Percentiles rank a stretch among this genome's conserved stretches.
phyloP scores from a whole-genome alignment of 805 yeast species.

The Babjeviella inositovora region DNA sequence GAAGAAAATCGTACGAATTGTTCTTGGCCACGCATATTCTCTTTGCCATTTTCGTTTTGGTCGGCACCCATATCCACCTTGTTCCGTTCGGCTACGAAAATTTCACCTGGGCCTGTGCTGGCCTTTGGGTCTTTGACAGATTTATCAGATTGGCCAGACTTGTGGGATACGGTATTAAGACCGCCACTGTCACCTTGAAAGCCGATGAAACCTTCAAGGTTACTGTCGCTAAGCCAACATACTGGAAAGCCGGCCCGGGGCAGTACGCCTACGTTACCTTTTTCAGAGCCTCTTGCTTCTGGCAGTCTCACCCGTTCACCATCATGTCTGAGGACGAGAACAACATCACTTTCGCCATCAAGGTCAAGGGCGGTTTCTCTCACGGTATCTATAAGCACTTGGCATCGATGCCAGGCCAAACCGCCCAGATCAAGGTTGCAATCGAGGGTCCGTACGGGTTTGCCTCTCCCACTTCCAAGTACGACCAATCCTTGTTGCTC shows the following conservation, averaged over 20 bases:
- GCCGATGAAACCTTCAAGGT: conserved; percentile 33
- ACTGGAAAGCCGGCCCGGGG: conserved; percentile 23
- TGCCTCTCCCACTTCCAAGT: conserved; percentile 25
- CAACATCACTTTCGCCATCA: conserved; percentile 28
- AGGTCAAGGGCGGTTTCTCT: conserved; percentile 39
- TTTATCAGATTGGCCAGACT: conserved; percentile 14
- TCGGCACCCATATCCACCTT: conserved; percentile 17
- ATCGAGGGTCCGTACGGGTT: conserved; percentile 53
- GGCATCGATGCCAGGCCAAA: conserved; percentile 12
- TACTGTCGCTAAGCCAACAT: conserved; percentile 26
- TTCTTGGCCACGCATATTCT: too few relatives aligned
- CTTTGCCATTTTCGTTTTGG: conserved; percentile 8
- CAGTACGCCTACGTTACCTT: conserved; percentile 20
- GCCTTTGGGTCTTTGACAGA: conserved; percentile 17
- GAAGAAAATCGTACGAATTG: conserved; percentile 17
- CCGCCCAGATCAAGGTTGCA: conserved; percentile 19
- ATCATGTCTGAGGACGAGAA: conserved; percentile 18
- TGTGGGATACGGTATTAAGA: conserved; percentile 16
- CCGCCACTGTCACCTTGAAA: conserved; percentile 17
- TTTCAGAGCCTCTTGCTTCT: conserved; percentile 18
- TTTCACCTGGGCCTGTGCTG: conserved; percentile 9
- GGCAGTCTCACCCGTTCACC: conserved; percentile 30
- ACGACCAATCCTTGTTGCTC: conserved; percentile 28
- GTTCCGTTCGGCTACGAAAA: conserved; percentile 7
- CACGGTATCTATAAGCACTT: conserved; percentile 15